phyloP scores from a whole-genome alignment of 345 rosid species.

The Gossypium ekmanianum region DNA sequence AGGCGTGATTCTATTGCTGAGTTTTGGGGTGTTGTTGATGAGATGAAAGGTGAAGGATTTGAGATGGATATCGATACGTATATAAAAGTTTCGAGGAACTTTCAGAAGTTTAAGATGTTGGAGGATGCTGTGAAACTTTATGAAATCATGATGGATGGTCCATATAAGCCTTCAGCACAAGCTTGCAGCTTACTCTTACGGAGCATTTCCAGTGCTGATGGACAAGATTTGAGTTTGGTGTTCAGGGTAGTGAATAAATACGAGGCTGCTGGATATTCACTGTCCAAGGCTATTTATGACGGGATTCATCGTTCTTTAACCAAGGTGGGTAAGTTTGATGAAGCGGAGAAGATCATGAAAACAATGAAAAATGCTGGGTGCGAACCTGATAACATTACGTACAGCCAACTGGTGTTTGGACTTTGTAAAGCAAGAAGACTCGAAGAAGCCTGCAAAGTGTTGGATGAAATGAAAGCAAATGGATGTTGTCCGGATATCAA shows the following conservation, averaged over 20 bases:
- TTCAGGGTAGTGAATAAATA: constrained; percentile 56
- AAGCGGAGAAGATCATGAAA: constrained; percentile 56
- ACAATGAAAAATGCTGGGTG: constrained; percentile 65
- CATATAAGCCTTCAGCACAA: constrained; percentile 64
- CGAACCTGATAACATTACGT: constrained; percentile 77
- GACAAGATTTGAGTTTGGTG: constrained; percentile 57
- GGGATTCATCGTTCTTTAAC: constrained; percentile 77
- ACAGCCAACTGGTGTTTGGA: constrained; percentile 81
- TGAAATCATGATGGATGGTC: constrained; percentile 89
- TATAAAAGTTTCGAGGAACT: constrained; percentile 66
- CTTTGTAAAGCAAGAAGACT: constrained; percentile 73
- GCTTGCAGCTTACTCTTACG: constrained; percentile 61
- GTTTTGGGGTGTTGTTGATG: constrained; percentile 64
- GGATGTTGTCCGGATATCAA: constrained; percentile 67
- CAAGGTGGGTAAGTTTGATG: constrained; percentile 53
- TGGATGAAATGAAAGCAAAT: constrained; percentile 62
- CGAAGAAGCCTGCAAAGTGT: constrained; percentile 59
- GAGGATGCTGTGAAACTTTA: constrained; percentile 72
- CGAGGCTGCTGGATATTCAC: constrained; percentile 47
- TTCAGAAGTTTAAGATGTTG: constrained; percentile 66
- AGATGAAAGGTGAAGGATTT: constrained; percentile 58
- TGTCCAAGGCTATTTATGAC: constrained; percentile 71
- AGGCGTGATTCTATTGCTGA: constrained; percentile 55
- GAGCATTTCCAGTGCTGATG: constrained; percentile 43
- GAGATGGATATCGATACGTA: constrained; percentile 72